phyloP scores from a whole-genome alignment of 371 early-diverging fungal genomes.

The Apophysomyces elegans region DNA sequence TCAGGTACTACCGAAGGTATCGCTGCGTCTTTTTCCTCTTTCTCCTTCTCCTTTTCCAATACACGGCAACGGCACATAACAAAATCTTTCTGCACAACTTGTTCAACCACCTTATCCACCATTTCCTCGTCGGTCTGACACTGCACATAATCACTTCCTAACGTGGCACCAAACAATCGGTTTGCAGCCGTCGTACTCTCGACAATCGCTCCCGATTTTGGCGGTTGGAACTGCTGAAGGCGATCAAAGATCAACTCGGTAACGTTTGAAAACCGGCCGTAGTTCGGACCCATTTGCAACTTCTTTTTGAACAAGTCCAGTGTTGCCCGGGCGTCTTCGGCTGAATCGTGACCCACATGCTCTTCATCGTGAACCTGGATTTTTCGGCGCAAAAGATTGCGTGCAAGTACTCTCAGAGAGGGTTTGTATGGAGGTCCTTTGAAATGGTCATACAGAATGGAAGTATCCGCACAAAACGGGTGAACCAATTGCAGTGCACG shows the following conservation, averaged over 20 bases:
- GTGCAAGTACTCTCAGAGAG: slow-evolving; percentile 61
- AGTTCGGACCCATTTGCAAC: slow-evolving; percentile 49
- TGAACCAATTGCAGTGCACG: slow-evolving; percentile 56
- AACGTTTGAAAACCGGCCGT: slow-evolving; percentile 48
- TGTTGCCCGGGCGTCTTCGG: slow-evolving; percentile 78
- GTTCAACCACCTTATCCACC: slow-evolving; percentile 29
- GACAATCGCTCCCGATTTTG: slow-evolving; percentile 46
- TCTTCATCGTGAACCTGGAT: slow-evolving; percentile 60
- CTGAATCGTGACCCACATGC: slow-evolving; percentile 73
- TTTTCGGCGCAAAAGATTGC: slow-evolving; percentile 56
- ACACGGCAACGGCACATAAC: slow-evolving; percentile 32
- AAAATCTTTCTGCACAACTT: slow-evolving; percentile 29
- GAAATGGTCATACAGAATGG: slow-evolving; percentile 64
- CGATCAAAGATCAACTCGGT: slow-evolving; percentile 59
- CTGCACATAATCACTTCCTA: slow-evolving; percentile 29
- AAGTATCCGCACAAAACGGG: slow-evolving; percentile 75
- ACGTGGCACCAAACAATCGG: slow-evolving; percentile 24
- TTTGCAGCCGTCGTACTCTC: slow-evolving; percentile 34
- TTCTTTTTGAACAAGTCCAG: slow-evolving; percentile 74
- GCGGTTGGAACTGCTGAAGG: slow-evolving; percentile 41
- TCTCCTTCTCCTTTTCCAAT: slow-evolving; percentile 1
- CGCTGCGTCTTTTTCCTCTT: not conserved
- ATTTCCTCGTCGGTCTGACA: slow-evolving; percentile 34
- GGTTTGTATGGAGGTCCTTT: slow-evolving; percentile 63
- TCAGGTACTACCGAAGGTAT: slow-evolving; percentile 17